Evolutionary conservation across 495 filamentous ascomycete species (phyloP).

Genomic region (Stereocaulon alpinum): DNA sequence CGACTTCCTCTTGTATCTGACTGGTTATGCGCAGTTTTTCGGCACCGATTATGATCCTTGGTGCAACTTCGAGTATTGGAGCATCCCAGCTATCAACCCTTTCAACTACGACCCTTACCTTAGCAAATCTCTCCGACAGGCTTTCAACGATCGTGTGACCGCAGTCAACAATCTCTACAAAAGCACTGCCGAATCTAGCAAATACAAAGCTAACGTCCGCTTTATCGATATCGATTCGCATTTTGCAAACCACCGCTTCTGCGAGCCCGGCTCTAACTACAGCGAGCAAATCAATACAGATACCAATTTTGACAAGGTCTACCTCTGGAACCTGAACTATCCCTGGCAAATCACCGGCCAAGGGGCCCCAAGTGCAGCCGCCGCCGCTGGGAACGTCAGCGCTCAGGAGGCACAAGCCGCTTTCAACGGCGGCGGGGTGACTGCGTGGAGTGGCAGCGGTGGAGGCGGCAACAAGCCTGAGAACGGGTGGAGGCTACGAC

Average conservation of each 20-base stretch:
- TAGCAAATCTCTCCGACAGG: slow-evolving; percentile 2
- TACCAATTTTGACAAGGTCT: not conserved
- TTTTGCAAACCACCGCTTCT: not conserved
- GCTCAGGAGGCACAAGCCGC: no score
- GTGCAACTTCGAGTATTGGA: slow-evolving; percentile 6
- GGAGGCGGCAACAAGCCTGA: no score
- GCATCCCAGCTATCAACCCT: not conserved
- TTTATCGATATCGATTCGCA: no score
- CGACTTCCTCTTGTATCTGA: slow-evolving; percentile 13
- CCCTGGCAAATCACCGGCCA: not conserved
- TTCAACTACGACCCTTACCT: not conserved
- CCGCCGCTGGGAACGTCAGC: not conserved
- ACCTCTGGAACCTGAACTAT: no score
- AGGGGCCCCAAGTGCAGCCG: not conserved
- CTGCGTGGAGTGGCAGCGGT: no score
- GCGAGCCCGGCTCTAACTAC: not conserved
- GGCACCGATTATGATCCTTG: slow-evolving; percentile 2
- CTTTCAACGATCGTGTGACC: slow-evolving; percentile 9
- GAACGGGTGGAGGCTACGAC: no score
- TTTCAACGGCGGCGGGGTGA: no score
- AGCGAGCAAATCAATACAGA: not conserved
- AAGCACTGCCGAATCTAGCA: not conserved
- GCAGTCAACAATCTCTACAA: slow-evolving; percentile 13
- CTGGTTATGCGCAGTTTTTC: slow-evolving; percentile 16
- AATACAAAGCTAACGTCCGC: no score